Evolutionary conservation across 2,329 filamentous ascomycete genomes (phyloP), one percentile per base, ranked within the genome.

Genomic region (Pseudomassariella vexata): DNA sequence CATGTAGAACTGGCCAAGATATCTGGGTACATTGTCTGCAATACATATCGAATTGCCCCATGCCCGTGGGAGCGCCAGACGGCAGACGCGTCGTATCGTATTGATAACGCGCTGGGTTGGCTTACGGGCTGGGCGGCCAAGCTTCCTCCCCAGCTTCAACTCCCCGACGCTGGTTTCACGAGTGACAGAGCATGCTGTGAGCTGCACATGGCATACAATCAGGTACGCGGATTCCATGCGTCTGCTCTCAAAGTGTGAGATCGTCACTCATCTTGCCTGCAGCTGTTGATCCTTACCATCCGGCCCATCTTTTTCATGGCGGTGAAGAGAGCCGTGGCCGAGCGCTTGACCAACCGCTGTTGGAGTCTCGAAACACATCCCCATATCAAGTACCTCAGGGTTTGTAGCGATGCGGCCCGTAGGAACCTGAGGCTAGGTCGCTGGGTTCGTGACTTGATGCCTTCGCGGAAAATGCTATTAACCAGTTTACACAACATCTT

Each of bases 171-270:
- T 15, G 50, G 48, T 2, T 36, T 56, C 20, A 59, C 56, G 37
- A 48, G 47, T 16, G 66, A 70, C 38, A 59, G 66, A 14, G 58
- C 63, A 6, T 51, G 55, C 32, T 66, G 60, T 45, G 49, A 60
- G 24, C 47, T 73, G 25, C 68, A 73, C 38, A 70, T 73, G 67
- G 50, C 53, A 32, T 62, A 65, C 44, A 69, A 72, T 38, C 59
- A 62, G 46, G 56, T 56, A 42, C 41, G 41, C 36, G 26, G 10
- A n/a, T n/a, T n/a, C n/a, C n/a, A n/a, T n/a, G n/a, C n/a, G n/a
- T n/a, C n/a, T n/a, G n/a, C n/a, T n/a, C n/a, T n/a, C n/a, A 30
- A 11, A 19, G 15, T 16, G 9, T 19, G 11, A 4, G 19, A 10
- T 19, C 16, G 17, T 24, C n/a, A 9, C 17, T n/a, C 14, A 9